Conservation (phyloP, 140 eudicot genomes). For the Cichorium intybus region DNA sequence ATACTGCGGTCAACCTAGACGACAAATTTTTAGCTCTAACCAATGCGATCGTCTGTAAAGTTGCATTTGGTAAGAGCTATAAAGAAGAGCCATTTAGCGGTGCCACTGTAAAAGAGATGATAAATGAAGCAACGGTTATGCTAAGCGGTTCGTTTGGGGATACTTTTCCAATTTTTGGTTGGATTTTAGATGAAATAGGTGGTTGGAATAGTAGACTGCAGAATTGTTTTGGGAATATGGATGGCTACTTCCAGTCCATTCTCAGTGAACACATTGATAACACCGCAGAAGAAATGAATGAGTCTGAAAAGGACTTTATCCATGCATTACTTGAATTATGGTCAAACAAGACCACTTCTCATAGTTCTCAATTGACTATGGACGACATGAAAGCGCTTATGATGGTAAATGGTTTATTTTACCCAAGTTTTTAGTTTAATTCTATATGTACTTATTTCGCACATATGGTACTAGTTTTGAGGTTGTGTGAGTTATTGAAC, state of each 20-base stretch:
- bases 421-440: too few relatives aligned
- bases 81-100: conserved; percentile 16
- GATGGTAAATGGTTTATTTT: conserved; percentile 3
- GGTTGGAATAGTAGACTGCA: conserved; percentile 20
- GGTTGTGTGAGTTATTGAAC: too few relatives aligned
- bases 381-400: conserved; percentile 21
- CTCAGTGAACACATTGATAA: conserved; percentile 29
- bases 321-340: conserved; percentile 2
- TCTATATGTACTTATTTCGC: too few relatives aligned
- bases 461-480: too few relatives aligned
- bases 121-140: conserved; percentile 20
- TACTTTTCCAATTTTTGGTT: conserved; percentile 22
- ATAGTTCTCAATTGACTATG: conserved; percentile 7
- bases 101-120: conserved; percentile 4
- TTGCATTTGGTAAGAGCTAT: conserved; percentile 37
- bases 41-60: conserved; percentile 15
- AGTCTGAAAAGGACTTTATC: conserved; percentile 20
- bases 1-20: conserved; percentile 14
- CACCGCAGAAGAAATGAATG: too few relatives aligned
- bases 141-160: conserved; percentile 20
- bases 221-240: conserved; percentile 16
- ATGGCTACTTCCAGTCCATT: conserved; percentile 22
- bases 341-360: neutral
- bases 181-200: conserved; percentile 13
- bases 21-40: neutral